Conservation (phyloP, 2,329 filamentous ascomycete genomes). For the Chalaropsis thielavioides region DNA sequence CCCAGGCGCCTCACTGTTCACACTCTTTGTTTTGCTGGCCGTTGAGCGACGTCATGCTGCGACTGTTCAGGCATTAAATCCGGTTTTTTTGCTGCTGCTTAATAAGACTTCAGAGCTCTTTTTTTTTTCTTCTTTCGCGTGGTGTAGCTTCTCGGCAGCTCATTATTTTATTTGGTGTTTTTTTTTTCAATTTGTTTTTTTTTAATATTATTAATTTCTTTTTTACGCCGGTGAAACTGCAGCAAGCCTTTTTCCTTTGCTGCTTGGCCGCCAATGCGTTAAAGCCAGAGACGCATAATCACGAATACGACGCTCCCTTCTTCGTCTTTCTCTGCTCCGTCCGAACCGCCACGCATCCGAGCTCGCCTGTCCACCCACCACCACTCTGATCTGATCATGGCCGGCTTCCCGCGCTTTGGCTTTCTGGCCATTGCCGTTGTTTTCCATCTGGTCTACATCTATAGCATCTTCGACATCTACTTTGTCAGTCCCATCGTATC, state of each 20-base stretch:
- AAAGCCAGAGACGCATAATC: background rate
- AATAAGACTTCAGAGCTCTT: background rate
- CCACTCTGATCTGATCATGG: conserved; percentile 9
- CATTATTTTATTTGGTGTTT: background rate
- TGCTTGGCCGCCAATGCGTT: background rate
- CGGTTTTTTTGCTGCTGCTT: background rate
- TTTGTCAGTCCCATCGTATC: conserved; percentile 95
- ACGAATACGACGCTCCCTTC: background rate
- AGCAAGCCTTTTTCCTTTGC: background rate
- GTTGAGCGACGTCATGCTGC: background rate
- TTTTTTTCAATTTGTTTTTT: background rate
- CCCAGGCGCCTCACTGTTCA: background rate
- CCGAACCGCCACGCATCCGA: background rate
- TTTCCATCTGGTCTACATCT: conserved; percentile 88
- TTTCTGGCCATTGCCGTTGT: conserved; percentile 80
- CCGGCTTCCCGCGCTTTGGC: conserved; percentile 44
- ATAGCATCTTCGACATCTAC: conserved; percentile 96
- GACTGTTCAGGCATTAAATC: background rate
- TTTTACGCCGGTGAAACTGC: background rate
- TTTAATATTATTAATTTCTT: background rate
- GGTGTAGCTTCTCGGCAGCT: background rate
- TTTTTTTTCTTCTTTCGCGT: background rate
- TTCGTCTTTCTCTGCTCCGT: background rate
- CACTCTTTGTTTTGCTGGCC: background rate
- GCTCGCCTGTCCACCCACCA: background rate